phyloP scores from a whole-genome alignment of 2,329 filamentous ascomycete species.

The Mycosphaerella sp. region DNA sequence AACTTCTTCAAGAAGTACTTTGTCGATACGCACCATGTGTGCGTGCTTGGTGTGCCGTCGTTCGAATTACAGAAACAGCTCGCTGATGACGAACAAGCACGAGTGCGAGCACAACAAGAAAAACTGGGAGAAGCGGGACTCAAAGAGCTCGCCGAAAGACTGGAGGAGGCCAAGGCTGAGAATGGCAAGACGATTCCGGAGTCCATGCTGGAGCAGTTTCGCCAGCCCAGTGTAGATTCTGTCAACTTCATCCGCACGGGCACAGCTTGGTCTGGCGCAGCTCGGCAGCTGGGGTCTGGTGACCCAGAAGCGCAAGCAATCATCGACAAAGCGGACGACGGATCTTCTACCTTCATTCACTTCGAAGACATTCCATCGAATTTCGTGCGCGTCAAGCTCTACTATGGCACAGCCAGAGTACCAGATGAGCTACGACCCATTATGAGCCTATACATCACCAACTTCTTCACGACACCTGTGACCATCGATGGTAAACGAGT shows the following conservation, averaged over 20 bases:
- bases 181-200: slow-evolving; percentile 83
- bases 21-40: slow-evolving; percentile 75
- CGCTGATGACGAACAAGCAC: slow-evolving; percentile 71
- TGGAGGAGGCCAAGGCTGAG: slow-evolving; percentile 77
- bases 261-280: slow-evolving; percentile 75
- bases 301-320: slow-evolving; percentile 66
- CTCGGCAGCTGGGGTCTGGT: slow-evolving; percentile 60
- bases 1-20: slow-evolving; percentile 78
- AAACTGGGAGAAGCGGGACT: slow-evolving; percentile 77
- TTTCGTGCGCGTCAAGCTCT: slow-evolving; percentile 78
- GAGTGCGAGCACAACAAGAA: slow-evolving; percentile 71
- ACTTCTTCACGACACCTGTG: slow-evolving; percentile 92
- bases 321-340: slow-evolving; percentile 61
- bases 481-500: slow-evolving; percentile 66
- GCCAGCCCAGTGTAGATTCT: slow-evolving; percentile 76
- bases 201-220: slow-evolving; percentile 71
- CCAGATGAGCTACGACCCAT: slow-evolving; percentile 80
- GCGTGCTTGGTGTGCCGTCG: slow-evolving; percentile 82
- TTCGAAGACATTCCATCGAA: slow-evolving; percentile 92
- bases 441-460: slow-evolving; percentile 75
- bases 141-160: slow-evolving; percentile 62
- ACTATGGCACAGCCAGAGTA: slow-evolving; percentile 70
- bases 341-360: slow-evolving; percentile 76
- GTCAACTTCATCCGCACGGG: slow-evolving; percentile 91
- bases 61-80: slow-evolving; percentile 69